phyloP scores from a whole-genome alignment of 2,329 filamentous ascomycete species.

The Verruconis gallopava region DNA sequence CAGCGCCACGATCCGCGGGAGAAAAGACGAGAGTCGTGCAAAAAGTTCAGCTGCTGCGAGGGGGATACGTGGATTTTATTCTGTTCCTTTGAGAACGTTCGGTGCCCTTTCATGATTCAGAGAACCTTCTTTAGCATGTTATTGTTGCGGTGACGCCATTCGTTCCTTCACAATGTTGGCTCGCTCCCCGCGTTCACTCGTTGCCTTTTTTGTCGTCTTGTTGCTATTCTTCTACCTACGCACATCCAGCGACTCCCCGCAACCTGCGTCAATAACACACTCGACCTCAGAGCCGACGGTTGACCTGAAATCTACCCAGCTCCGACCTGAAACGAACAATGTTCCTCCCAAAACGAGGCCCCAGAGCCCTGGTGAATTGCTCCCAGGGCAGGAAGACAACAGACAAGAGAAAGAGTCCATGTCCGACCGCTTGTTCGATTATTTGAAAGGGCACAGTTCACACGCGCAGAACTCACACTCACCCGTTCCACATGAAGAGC shows the following conservation, averaged over 20 bases:
- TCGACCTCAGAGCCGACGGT: neutral
- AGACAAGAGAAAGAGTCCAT: constrained; percentile 4
- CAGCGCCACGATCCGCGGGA: too few species aligned
- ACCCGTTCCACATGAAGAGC: constrained; percentile 6
- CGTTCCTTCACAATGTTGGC: neutral
- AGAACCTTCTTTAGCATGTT: too few species aligned
- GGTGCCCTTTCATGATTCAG: too few species aligned
- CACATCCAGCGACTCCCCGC: neutral
- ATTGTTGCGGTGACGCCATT: neutral
- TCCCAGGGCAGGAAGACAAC: neutral
- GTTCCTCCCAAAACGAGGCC: neutral
- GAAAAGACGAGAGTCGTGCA: too few species aligned
- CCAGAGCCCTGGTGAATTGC: constrained; percentile 4
- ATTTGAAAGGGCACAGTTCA: constrained; percentile 9
- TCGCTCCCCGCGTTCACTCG: constrained; percentile 4
- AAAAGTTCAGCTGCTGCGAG: too few species aligned
- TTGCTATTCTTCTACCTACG: constrained; percentile 7
- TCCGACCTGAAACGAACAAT: neutral
- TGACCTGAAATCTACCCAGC: neutral
- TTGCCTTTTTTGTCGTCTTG: constrained; percentile 5
- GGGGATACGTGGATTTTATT: neutral
- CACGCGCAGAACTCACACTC: constrained; percentile 4
- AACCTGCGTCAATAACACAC: neutral
- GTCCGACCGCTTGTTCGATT: constrained; percentile 8
- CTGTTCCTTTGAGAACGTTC: too few species aligned